phyloP scores from a whole-genome alignment of 352 stramenopile genomes.

The Globisporangium orthogonon region DNA sequence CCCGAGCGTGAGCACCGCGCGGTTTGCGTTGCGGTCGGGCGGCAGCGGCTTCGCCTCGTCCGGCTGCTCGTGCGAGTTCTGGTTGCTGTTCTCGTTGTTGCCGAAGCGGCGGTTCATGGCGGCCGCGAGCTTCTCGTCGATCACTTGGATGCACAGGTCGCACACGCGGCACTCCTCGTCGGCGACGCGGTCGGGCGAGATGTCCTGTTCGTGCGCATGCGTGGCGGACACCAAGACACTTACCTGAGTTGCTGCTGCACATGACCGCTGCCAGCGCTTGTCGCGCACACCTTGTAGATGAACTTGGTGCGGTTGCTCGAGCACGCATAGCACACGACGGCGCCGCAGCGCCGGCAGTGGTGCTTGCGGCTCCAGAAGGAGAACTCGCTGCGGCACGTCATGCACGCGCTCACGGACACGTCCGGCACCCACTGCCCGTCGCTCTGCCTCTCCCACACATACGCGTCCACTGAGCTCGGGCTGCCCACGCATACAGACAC shows the following conservation, averaged over 20 bases:
- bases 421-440: slow-evolving; percentile 84
- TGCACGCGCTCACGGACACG: slow-evolving; percentile 69
- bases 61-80: slow-evolving; percentile 23
- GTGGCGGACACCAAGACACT: too few relatives aligned
- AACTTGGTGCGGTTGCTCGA: slow-evolving; percentile 76
- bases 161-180: slow-evolving; percentile 74
- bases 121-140: slow-evolving; percentile 80
- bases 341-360: slow-evolving; percentile 84
- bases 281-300: slow-evolving; percentile 63
- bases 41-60: slow-evolving; percentile 23
- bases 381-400: slow-evolving; percentile 82
- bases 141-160: slow-evolving; percentile 76
- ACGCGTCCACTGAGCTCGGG: not conserved
- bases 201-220: slow-evolving; percentile 31
- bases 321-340: slow-evolving; percentile 74
- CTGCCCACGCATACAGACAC: not conserved
- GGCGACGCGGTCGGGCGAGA: slow-evolving; percentile 43
- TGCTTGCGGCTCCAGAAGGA: slow-evolving; percentile 84
- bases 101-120: slow-evolving; percentile 71
- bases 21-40: slow-evolving; percentile 47
- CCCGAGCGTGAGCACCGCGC: slow-evolving; percentile 72
- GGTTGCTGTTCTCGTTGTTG: slow-evolving; percentile 29
- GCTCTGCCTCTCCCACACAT: slow-evolving; percentile 23
- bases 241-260: too few relatives aligned
- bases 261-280: not conserved